A percentile compares a stretch with the other conserved stretches of the same genome.
phyloP scores from a whole-genome alignment of 208 protist species.

The Wallacemonas collosoma region DNA sequence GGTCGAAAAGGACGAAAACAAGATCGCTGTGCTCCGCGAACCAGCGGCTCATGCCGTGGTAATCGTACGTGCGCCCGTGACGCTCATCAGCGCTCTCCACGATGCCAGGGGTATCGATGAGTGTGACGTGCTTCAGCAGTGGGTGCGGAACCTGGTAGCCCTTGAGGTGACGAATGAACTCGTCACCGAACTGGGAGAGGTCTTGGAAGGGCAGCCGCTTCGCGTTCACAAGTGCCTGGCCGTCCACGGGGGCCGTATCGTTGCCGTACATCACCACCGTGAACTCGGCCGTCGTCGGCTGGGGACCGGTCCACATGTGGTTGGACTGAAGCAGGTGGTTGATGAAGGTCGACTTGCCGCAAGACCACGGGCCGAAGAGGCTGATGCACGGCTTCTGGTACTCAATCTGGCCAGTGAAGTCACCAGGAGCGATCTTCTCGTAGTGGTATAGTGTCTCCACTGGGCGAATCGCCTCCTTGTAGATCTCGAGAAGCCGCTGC shows the following conservation, averaged over 20 bases:
- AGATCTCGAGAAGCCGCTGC: slow-evolving; percentile 50
- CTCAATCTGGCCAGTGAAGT: slow-evolving; percentile 69
- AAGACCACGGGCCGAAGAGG: slow-evolving; percentile 79
- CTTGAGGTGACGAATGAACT: slow-evolving; percentile 87
- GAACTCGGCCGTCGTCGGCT: slow-evolving; percentile 83
- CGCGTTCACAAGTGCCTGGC: slow-evolving; percentile 78
- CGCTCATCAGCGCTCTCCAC: slow-evolving; percentile 66
- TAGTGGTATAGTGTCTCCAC: slow-evolving; percentile 78
- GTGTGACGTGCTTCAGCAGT: slow-evolving; percentile 80
- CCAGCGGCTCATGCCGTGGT: slow-evolving; percentile 69
- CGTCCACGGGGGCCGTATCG: slow-evolving; percentile 69
- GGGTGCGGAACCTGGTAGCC: slow-evolving; percentile 77
- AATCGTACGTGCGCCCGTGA: slow-evolving; percentile 69
- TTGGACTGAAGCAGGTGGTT: slow-evolving; percentile 79
- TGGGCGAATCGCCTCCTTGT: slow-evolving; percentile 57
- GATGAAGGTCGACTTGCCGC: slow-evolving; percentile 84
- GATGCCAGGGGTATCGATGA: slow-evolving; percentile 81
- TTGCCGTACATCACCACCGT: slow-evolving; percentile 74
- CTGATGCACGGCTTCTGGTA: slow-evolving; percentile 68
- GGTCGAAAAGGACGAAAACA: slow-evolving; percentile 85
- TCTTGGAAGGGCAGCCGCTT: slow-evolving; percentile 90
- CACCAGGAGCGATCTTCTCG: slow-evolving; percentile 50
- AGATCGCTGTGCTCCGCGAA: slow-evolving; percentile 80
- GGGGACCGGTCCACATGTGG: slow-evolving; percentile 72
- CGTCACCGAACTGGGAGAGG: slow-evolving; percentile 82